phyloP scores from a whole-genome alignment of 768 basidiomycete species.

The Boletus reticuloceps region DNA sequence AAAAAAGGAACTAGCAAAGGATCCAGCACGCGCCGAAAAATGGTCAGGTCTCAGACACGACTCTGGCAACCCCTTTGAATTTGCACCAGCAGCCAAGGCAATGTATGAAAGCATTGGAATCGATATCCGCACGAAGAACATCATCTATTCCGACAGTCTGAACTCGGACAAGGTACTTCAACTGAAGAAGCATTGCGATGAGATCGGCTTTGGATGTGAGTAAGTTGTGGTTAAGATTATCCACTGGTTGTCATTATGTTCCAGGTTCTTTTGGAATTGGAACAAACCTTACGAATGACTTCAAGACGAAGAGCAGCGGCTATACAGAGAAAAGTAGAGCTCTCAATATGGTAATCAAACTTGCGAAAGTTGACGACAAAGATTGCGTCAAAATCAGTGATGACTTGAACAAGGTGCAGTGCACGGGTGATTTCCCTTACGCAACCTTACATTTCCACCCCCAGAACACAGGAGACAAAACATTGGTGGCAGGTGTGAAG shows the following conservation, averaged over 20 bases:
- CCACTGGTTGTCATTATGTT: not conserved
- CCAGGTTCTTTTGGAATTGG: constrained; percentile 91
- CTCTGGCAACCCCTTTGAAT: constrained; percentile 86
- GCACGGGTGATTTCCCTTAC: not conserved
- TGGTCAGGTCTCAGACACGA: constrained; percentile 93
- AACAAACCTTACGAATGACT: constrained; percentile 91
- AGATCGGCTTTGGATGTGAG: constrained; percentile 67
- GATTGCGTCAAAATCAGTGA: constrained; percentile 94
- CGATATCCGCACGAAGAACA: constrained; percentile 57
- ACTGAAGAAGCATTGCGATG: constrained; percentile 69
- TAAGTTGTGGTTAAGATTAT: not conserved
- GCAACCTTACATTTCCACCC: not conserved
- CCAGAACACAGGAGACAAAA: constrained; percentile 70
- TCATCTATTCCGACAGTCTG: constrained; percentile 86
- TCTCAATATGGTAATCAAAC: constrained; percentile 94
- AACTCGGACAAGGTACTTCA: constrained; percentile 66
- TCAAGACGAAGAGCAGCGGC: constrained; percentile 44
- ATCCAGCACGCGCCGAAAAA: constrained; percentile 57
- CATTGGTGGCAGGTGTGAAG: constrained; percentile 60
- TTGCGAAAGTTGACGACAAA: constrained; percentile 66
- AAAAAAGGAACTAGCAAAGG: constrained; percentile 52
- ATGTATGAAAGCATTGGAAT: constrained; percentile 72
- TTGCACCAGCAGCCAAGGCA: constrained; percentile 69
- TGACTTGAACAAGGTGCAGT: constrained; percentile 72
- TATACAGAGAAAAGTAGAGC: constrained; percentile 68